A percentile compares a stretch with the other conserved stretches of the same genome.
Conservation (phyloP, 1,139 yeast species). For the Taphrina deformans region DNA sequence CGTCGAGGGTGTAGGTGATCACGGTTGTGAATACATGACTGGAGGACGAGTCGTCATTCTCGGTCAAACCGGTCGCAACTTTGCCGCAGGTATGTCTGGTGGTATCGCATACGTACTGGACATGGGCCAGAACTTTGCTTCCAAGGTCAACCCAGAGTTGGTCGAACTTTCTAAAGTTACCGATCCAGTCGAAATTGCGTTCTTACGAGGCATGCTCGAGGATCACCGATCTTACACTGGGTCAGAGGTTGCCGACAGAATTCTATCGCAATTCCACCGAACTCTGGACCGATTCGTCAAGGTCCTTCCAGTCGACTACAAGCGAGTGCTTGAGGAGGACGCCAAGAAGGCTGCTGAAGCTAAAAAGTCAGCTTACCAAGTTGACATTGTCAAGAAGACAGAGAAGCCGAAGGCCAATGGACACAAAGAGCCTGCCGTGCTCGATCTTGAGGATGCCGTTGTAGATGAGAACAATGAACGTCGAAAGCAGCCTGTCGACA, state of each 20-base stretch:
- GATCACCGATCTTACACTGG: conserved; percentile 94
- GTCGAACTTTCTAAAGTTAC: conserved; percentile 75
- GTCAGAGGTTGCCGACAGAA: conserved; percentile 82
- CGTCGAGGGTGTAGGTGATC: conserved; percentile 96
- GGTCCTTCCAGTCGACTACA: conserved; percentile 89
- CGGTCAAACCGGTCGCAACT: conserved; percentile 89
- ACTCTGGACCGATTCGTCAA: conserved; percentile 86
- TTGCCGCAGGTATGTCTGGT: conserved; percentile 99
- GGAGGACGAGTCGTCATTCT: conserved; percentile 96
- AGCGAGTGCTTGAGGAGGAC: conserved; percentile 81
- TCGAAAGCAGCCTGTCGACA: conserved; percentile 65
- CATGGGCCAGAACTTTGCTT: conserved; percentile 86
- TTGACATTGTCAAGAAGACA: conserved; percentile 35
- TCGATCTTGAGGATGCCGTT: conserved; percentile 87
- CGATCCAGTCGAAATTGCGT: conserved; percentile 92
- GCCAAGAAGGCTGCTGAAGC: conserved; percentile 67
- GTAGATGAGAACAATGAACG: conserved; percentile 65
- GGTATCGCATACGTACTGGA: conserved; percentile 97
- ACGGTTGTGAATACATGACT: conserved; percentile 99
- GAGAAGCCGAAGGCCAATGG: conserved; percentile 60
- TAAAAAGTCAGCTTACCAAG: conserved; percentile 49
- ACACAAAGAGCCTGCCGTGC: conserved; percentile 77
- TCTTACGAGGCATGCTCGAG: conserved; percentile 87
- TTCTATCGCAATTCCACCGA: conserved; percentile 83
- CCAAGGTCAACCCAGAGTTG: conserved; percentile 76